Conservation (phyloP, 2,329 filamentous ascomycete genomes). For the Trichothecium roseum region DNA sequence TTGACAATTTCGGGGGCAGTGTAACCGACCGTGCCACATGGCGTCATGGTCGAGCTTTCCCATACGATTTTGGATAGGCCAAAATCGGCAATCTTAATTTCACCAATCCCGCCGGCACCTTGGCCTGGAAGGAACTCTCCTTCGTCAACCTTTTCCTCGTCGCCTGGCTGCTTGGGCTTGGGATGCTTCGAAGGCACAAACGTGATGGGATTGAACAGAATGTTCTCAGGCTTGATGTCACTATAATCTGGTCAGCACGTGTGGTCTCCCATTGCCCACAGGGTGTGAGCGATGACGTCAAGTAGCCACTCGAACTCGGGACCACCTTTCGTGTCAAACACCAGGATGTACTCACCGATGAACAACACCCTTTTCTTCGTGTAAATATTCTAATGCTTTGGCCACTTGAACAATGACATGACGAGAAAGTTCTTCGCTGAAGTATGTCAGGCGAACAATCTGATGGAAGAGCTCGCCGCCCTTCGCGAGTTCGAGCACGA, state of each 20-base stretch:
- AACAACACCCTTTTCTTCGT: slow-evolving; percentile 90
- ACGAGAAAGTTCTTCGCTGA: slow-evolving; percentile 88
- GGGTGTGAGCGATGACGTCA: slow-evolving; percentile 6
- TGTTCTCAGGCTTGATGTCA: slow-evolving; percentile 97
- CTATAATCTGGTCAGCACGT: slow-evolving; percentile 31
- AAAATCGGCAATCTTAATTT: slow-evolving; percentile 97
- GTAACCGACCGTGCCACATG: slow-evolving; percentile 97
- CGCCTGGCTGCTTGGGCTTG: slow-evolving; percentile 72
- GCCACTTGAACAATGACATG: slow-evolving; percentile 95
- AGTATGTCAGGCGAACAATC: slow-evolving; percentile 95
- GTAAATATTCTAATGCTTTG: slow-evolving; percentile 85
- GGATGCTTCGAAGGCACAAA: slow-evolving; percentile 71
- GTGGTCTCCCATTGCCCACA: slow-evolving; percentile 7
- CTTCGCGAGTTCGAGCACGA: slow-evolving; percentile 87
- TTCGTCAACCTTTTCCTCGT: slow-evolving; percentile 96
- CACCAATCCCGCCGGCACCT: slow-evolving; percentile 82
- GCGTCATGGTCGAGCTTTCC: slow-evolving; percentile 97
- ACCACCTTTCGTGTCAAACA: slow-evolving; percentile 14
- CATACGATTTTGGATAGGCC: slow-evolving; percentile 96
- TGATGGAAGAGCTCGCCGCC: slow-evolving; percentile 97
- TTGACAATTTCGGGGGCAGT: slow-evolving; percentile 98
- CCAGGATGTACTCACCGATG: slow-evolving; percentile 62
- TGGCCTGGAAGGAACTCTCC: slow-evolving; percentile 79
- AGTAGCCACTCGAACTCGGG: slow-evolving; percentile 10
- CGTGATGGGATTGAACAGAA: slow-evolving; percentile 81